Base-by-base conservation (phyloP, 768 basidiomycete species). In the Filobasidium floriforme region DNA sequence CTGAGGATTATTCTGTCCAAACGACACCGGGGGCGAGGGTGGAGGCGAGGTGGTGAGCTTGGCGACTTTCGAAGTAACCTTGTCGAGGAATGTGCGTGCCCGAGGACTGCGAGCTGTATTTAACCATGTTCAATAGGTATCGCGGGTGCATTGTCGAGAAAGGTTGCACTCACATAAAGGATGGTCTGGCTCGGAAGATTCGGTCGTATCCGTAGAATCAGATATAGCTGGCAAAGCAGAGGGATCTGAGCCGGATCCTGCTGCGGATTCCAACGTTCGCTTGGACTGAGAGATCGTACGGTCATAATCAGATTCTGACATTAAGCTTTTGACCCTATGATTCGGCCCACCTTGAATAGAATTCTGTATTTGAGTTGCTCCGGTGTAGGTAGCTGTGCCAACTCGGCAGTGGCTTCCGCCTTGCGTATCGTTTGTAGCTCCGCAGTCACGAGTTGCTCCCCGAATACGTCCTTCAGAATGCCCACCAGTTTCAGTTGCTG, bases 401-500 rank as follows among this genome's bases (percentile, higher is more conserved):
- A 65, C 24, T 71, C 68, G 11, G 49, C 28, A 1, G 57, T 60
- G 7, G 59, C 65, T 15, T 69, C 66, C 12, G 80, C 79, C 10
- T 81, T 83, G 40, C 86, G 37, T 6, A 26, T 37, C 0, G 41
- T 40, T 15, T 41, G 82, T 46, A 85, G 66, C 4, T 81, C 82
- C 7, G 78, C 78, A 41, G 76, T 80, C 43, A 88, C 80, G 29
- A 88, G 78, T 9, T 80, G 79, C 5, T 82, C 80, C 0, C 86
- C 86, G 70, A 88, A 86, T 18, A 82, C 82, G 19, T 84, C 82
- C 52, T 75, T 78, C 85, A 98, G 85, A 72, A 93, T 90, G 1
- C 81, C 73, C 0, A 85, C 92, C 15, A 96, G 82, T 74, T 82
- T 82, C 43, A 89, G 88, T 76, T 98, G 93, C 75, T 92, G 89